Evolutionary conservation across 192 early-diverging fungal species (phyloP), one percentile per base, ranked within the genome.

Genomic region (Coemansia sp.): DNA sequence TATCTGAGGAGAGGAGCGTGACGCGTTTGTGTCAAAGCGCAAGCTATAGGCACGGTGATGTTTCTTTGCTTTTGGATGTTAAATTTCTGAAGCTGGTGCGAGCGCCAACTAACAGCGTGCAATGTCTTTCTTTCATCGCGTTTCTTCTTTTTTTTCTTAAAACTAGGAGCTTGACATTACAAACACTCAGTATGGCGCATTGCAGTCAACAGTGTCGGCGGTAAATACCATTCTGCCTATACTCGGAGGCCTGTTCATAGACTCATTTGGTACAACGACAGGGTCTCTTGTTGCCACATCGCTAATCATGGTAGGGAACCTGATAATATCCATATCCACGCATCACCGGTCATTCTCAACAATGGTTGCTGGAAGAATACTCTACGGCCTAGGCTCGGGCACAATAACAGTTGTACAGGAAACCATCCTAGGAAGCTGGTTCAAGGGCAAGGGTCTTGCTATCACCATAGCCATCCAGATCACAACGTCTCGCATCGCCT

Each of bases 351-450:
- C 65, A 48, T 75, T 83, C 53, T 69, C 75, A 15, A 69, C 79
- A 26, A 89, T 90, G 89, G 79, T 89, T 5, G 61, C 70, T 11
- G 85, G 85, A 6, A 81, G 83, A 41, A 74, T 83, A 16, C 72
- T 87, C n/a, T 89, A 78, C 59, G 90, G 91, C 12, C 85, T 91
- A 6, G 91, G 91, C 15, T 87, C 86, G 13, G 90, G 89, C 4
- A 86, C 90, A n/a, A 87, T 93, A 49, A 86, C 88, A 0, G 90
- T 91, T 45, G 87, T 91, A n/a, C 91, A 93, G 74, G 90, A 93
- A 64, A 93, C 90, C 6, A 93, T 93, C 9, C 78, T 91, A 19
- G 87, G 89, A 21, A 89, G 89, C 84, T 91, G 90, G 83, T 93
- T 93, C 69, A 84, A 74, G 18, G 89, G 90, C 49, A 85, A 85